Evolutionary conservation across 73 alveolate species (phyloP).

Genomic region (Paramecium pentaurelia): DNA sequence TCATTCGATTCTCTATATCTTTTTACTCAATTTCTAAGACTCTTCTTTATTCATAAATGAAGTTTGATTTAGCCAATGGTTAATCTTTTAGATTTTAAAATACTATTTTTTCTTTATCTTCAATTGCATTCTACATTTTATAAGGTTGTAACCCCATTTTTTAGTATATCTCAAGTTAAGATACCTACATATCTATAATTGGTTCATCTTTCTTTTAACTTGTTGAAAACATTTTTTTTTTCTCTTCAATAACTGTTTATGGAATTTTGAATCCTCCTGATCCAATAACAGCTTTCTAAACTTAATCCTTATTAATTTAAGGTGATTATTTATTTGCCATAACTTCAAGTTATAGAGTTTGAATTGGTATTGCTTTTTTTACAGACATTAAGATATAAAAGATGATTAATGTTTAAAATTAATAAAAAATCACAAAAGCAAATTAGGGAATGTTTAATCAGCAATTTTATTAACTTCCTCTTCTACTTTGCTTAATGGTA

Average conservation of each 20-base stretch:
- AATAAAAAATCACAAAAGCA: not conserved
- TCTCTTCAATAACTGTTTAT: not conserved
- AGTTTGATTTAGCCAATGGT: conserved; percentile 10
- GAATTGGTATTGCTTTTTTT: conserved; percentile 20
- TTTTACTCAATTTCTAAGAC: not conserved
- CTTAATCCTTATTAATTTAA: not conserved
- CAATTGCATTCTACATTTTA: not conserved
- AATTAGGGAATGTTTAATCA: not conserved
- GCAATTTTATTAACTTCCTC: not conserved
- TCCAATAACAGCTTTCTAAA: not conserved
- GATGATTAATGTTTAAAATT: not conserved
- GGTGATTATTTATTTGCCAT: not conserved
- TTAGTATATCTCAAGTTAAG: not conserved
- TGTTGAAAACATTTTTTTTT: not conserved
- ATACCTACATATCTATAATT: not conserved
- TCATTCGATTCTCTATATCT: not conserved
- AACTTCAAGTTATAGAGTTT: not conserved
- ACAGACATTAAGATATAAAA: not conserved
- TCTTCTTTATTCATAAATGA: not conserved
- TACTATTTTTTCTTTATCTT: conserved; percentile 1
- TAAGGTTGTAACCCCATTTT: conserved; percentile 9
- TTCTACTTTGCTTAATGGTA: not conserved
- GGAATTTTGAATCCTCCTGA: not conserved
- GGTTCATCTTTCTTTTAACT: not conserved
- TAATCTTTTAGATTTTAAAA: not conserved